Base-by-base conservation (phyloP, 805 yeast species). In the Nakazawaea molendinolei region DNA sequence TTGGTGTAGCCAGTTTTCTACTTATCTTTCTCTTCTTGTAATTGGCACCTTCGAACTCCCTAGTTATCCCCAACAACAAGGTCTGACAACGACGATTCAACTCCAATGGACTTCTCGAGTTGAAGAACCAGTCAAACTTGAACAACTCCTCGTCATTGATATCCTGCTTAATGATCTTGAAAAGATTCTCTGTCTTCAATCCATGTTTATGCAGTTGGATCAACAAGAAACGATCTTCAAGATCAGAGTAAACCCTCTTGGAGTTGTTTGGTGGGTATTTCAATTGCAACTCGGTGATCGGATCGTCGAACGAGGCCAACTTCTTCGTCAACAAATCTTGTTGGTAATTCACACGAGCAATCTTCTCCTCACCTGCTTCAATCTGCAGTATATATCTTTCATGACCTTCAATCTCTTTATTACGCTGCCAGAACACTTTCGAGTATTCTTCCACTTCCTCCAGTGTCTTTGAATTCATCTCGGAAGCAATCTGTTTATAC, bases 251-350 rank as follows among this genome's bases (percentile, higher is more conserved):
- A 7, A 81, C 68, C 46, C 87, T 61, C 49, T 83, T 81, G 9
- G 92, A 81, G 52, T 81, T 83, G 51, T 82, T 83, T n/a, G 89
- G 89, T 0, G 92, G 90, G 42, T 81, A 84, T 37, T 74, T 81
- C 17, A 84, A 76, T 4, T 58, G 58, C 55, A 84, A 58, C 28
- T 79, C 77, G 30, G 76, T 76, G 16, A 81, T 52, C 1, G 89
- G 87, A 39, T 69, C 73, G n/a, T 63, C 61, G 28, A 67, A 62
- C 37, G 65, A 70, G 31, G 65, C 65, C 44, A 82, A 58, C 46
- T 81, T 81, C 22, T 55, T 58, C 2, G 64, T 65, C 24, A 83
- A 58, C 8, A 79, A 57, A 34, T 61, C 65, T 41, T 77, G 74
- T 50, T 83, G 90, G 27, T 65, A 59, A 23, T 57, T 52, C 16